These are phyloP conservation scores for Colletotrichum chlorophyti DNA, from an alignment of 2,329 filamentous ascomycete species.

Conservation along the genomic window DNA sequence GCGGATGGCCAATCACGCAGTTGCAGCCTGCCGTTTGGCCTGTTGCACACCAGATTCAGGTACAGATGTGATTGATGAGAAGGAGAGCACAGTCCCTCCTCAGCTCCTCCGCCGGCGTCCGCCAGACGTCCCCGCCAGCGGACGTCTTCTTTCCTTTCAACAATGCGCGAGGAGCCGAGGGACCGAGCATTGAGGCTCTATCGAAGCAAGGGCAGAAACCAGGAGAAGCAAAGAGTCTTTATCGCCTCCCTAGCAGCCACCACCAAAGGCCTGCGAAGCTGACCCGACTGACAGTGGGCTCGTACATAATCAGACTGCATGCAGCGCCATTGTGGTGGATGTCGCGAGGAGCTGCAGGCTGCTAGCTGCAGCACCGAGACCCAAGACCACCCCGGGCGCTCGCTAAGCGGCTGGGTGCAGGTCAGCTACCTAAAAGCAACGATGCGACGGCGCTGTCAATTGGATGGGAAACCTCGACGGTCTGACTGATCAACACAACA, in stretches of 20 bases:
- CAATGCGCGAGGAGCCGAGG: neutral
- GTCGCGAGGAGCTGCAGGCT: too few relatives aligned
- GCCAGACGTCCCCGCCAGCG: too few relatives aligned
- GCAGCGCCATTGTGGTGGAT: constrained; percentile 23
- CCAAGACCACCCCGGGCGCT: constrained; percentile 9
- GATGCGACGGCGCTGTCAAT: constrained; percentile 11
- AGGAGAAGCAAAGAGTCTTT: neutral
- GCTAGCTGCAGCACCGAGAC: constrained; percentile 13
- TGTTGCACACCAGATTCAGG: constrained; percentile 22
- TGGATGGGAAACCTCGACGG: constrained; percentile 7
- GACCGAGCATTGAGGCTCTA: constrained; percentile 10
- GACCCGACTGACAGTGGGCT: constrained; percentile 2
- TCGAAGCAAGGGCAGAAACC: neutral
- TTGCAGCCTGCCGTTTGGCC: constrained; percentile 10
- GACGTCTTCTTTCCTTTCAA: neutral
- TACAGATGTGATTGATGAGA: neutral
- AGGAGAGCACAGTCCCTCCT: neutral
- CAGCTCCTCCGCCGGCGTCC: too few relatives aligned
- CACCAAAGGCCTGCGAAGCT: constrained; percentile 17
- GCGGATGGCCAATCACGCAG: constrained; percentile 2
- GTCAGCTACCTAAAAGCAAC: constrained; percentile 3
- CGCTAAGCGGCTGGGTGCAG: constrained; percentile 18
- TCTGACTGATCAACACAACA: constrained; percentile 21
- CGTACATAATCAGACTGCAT: constrained; percentile 24
- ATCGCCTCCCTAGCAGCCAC: constrained; percentile 8